Percentiles rank a stretch among this genome's conserved stretches.
Evolutionary conservation across 2,329 filamentous ascomycete genomes (phyloP).

Genomic region (Microdochium paspali): DNA sequence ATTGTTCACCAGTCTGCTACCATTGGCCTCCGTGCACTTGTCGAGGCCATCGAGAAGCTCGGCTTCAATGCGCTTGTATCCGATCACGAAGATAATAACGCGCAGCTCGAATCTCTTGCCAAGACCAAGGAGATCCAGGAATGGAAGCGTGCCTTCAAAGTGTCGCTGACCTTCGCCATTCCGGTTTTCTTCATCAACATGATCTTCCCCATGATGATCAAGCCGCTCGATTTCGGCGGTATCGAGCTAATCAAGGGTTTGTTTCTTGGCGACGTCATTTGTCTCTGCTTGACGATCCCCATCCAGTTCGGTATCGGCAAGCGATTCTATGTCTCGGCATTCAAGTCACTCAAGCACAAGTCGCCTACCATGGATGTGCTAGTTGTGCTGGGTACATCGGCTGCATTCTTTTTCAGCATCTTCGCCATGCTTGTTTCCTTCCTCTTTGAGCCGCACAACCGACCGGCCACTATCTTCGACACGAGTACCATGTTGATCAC

Average conservation of each 20-base stretch:
- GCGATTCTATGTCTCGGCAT: conserved; percentile 91
- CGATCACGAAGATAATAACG: conserved; percentile 91
- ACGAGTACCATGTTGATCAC: conserved; percentile 98
- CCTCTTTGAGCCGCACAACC: conserved; percentile 61
- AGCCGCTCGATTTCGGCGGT: conserved; percentile 66
- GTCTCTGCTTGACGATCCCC: conserved; percentile 75
- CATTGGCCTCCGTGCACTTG: conserved; percentile 72
- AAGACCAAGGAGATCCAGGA: conserved; percentile 96
- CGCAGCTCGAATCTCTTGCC: conserved; percentile 87
- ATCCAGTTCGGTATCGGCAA: conserved; percentile 95
- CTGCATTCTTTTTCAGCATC: conserved; percentile 92
- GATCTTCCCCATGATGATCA: conserved; percentile 81
- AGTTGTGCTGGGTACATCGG: conserved; percentile 85
- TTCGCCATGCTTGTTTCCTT: conserved; percentile 80
- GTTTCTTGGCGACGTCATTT: conserved; percentile 81
- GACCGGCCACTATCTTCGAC: conserved; percentile 87
- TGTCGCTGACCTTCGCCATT: conserved; percentile 72
- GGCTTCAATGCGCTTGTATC: conserved; percentile 86
- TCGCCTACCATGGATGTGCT: conserved; percentile 97
- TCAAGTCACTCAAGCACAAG: conserved; percentile 80
- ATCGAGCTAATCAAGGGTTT: conserved; percentile 61
- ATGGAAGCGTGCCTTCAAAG: conserved; percentile 74
- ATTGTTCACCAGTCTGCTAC: conserved; percentile 63
- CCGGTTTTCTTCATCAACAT: conserved; percentile 91
- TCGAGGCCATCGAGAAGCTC: conserved; percentile 70